Conservation (phyloP, 2,329 filamentous ascomycete species). For the Penicillium sp. region DNA sequence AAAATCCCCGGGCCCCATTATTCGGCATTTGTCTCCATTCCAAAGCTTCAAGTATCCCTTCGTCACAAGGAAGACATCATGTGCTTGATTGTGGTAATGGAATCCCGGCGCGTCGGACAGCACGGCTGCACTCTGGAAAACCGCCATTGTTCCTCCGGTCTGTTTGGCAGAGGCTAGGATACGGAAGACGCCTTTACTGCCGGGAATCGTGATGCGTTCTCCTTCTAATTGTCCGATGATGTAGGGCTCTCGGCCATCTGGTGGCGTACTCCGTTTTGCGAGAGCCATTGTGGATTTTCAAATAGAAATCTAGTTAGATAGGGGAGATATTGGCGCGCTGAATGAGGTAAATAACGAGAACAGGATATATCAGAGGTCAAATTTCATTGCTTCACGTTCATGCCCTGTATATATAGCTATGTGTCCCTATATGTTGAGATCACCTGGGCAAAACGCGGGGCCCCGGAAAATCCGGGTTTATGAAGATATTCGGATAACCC, state of each 20-base stretch:
- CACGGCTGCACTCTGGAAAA: conserved; percentile 49
- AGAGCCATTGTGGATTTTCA: conserved; percentile 22
- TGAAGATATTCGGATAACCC: background rate
- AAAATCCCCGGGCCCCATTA: conserved; percentile 55
- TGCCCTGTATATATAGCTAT: background rate
- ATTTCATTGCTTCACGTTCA: background rate
- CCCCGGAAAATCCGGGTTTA: background rate
- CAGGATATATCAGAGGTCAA: no score
- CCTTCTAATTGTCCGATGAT: conserved; percentile 49
- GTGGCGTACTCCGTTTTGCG: conserved; percentile 30
- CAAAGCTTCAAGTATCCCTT: conserved; percentile 56
- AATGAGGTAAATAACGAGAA: background rate
- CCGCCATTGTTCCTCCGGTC: conserved; percentile 49
- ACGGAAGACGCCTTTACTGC: conserved; percentile 50
- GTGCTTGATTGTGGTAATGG: conserved; percentile 55
- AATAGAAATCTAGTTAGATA: background rate
- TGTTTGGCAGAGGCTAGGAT: conserved; percentile 52
- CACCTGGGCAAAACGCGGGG: background rate
- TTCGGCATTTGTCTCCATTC: conserved; percentile 54
- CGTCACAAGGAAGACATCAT: conserved; percentile 55
- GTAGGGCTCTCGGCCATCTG: conserved; percentile 39
- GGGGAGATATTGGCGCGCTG: background rate
- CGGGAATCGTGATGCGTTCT: conserved; percentile 51
- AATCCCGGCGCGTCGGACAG: conserved; percentile 39
- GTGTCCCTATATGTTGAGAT: background rate